Conservation (phyloP, 2,329 filamentous ascomycete species). For the Penicillium olsonii region DNA sequence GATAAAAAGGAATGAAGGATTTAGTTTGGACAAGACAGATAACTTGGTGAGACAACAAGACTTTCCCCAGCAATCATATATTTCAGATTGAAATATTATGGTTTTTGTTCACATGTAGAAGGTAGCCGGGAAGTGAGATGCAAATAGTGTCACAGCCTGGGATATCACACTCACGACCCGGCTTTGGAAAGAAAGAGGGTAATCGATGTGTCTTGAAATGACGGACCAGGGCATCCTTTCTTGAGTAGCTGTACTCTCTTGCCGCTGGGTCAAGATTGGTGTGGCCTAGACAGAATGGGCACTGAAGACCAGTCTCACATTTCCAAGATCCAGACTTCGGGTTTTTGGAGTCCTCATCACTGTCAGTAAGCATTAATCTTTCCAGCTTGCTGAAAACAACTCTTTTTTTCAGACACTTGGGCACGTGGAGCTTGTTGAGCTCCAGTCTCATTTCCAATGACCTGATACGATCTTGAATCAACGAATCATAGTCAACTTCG, state of each 20-base stretch:
- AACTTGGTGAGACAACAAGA: too few species aligned
- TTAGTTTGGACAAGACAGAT: too few species aligned
- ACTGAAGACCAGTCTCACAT: background rate
- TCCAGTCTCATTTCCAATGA: slow-evolving; percentile 11
- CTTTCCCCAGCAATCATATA: too few species aligned
- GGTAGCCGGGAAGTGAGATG: background rate
- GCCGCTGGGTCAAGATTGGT: background rate
- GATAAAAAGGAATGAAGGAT: too few species aligned
- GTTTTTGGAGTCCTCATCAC: background rate
- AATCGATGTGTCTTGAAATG: background rate
- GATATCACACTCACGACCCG: background rate
- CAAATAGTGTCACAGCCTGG: background rate
- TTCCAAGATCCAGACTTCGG: background rate
- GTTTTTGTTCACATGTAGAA: background rate
- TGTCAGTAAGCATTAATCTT: background rate
- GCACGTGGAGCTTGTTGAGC: slow-evolving; percentile 5
- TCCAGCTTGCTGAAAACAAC: background rate
- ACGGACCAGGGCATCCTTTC: background rate
- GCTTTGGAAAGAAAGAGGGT: background rate
- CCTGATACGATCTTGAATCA: slow-evolving; percentile 12
- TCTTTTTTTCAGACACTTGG: background rate
- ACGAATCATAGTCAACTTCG: background rate
- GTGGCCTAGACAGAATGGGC: background rate
- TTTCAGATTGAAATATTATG: background rate
- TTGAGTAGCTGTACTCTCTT: background rate